phyloP scores from a whole-genome alignment of 148 eudicot species.

The Chenopodium quinoa region DNA sequence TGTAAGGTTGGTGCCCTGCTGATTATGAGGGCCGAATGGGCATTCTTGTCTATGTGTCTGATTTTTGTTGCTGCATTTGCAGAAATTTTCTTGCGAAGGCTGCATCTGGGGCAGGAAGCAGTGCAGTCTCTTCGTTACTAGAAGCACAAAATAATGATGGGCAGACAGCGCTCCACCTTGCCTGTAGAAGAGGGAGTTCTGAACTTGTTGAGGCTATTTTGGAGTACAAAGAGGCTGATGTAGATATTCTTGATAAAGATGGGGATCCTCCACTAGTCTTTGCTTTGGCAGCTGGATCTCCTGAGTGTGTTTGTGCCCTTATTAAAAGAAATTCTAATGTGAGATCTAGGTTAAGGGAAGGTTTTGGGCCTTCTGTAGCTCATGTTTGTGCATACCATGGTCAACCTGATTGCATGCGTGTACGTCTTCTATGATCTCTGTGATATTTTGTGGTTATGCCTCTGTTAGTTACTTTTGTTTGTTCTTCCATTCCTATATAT shows the following conservation, averaged over 20 bases:
- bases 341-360: slow-evolving; percentile 73
- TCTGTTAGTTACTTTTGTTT: neutral
- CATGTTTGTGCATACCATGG: slow-evolving; percentile 98
- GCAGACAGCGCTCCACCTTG: slow-evolving; percentile 94
- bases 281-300: slow-evolving; percentile 97
- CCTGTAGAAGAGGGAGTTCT: slow-evolving; percentile 88
- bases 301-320: slow-evolving; percentile 91
- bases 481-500: neutral
- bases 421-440: slow-evolving; percentile 33
- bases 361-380: slow-evolving; percentile 89
- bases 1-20: slow-evolving; percentile 60
- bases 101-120: slow-evolving; percentile 49
- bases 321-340: slow-evolving; percentile 74
- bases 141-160: slow-evolving; percentile 92
- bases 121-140: slow-evolving; percentile 51
- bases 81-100: slow-evolving; percentile 72
- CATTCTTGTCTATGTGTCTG: slow-evolving; percentile 15
- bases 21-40: slow-evolving; percentile 2
- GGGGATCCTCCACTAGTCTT: slow-evolving; percentile 97
- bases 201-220: slow-evolving; percentile 84
- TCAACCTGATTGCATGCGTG: slow-evolving; percentile 97
- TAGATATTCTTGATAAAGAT: slow-evolving; percentile 87
- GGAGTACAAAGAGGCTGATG: slow-evolving; percentile 73
- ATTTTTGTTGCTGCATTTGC: slow-evolving; percentile 24
- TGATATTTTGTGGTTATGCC: slow-evolving; percentile 4